Evolutionary conservation across 768 basidiomycete genomes (phyloP), one percentile per base, ranked within the genome.

Genomic region (Symmetrospora coprosmae): DNA sequence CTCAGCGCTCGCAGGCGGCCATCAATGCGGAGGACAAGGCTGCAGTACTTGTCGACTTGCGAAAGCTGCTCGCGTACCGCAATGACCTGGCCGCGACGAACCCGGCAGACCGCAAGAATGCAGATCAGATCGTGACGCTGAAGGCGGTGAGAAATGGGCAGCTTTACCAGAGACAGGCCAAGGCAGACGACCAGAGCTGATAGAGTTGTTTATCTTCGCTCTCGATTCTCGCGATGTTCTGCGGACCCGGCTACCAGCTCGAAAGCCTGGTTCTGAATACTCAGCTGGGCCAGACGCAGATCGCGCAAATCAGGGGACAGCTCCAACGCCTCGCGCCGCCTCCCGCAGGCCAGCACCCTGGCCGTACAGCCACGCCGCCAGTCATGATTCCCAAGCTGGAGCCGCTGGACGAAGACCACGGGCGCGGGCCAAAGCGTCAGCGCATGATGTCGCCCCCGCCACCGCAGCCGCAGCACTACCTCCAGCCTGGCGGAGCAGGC

Each of bases 121-220:
- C 81, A 61, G 81, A 78, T 55, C 88, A 96, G 63, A 78, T 94
- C 8, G 77, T 76, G 51, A 80, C 90, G 30, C 74, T 97, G 30
- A 80, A 83, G 60, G 86, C 91, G 78, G 89, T 88, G 69, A 45
- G 83, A n/a, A n/a, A n/a, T n/a, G n/a, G n/a, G n/a, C n/a, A n/a
- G n/a, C n/a, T n/a, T n/a, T n/a, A n/a, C n/a, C n/a, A n/a, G n/a
- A n/a, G n/a, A n/a, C n/a, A n/a, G n/a, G n/a, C n/a, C n/a, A n/a
- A n/a, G n/a, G n/a, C n/a, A 28, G 55, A 49, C 21, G 23, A 25
- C 2, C 33, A 27, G 2, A 2, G 19, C 56, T 2, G 8, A 34
- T 17, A 9, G 7, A 25, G 2, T 38, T 14, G 30, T n/a, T n/a
- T n/a, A 14, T 4, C n/a, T 41, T 38, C 39, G 35, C 2, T 17